Evolutionary conservation across 2,329 filamentous ascomycete genomes (phyloP).

Genomic region (Phaeophleospora eucalypticola): DNA sequence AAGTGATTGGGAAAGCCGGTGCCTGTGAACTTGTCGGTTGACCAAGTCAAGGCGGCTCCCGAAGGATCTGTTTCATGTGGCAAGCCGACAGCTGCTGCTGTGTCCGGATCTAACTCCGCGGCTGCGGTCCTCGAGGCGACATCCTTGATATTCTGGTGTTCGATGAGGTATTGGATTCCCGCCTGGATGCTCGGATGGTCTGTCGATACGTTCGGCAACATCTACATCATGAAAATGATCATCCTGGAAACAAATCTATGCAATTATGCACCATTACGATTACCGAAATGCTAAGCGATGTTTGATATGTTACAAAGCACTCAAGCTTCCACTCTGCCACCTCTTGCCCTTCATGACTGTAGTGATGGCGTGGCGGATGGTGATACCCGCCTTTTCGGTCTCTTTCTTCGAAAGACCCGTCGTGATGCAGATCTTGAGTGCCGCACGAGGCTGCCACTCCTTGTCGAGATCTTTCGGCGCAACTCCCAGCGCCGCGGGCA

Average conservation of each 20-base stretch:
- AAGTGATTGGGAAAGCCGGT: conserved; percentile 4
- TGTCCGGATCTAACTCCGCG: no score
- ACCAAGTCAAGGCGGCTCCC: background rate
- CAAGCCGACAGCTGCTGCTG: background rate
- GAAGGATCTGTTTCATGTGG: background rate
- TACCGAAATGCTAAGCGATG: background rate
- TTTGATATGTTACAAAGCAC: background rate
- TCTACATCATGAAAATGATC: no score
- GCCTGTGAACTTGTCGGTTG: background rate
- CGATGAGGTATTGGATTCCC: background rate
- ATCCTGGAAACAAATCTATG: no score
- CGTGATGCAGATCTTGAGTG: conserved; percentile 87
- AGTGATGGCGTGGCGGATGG: conserved; percentile 86
- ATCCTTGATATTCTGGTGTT: background rate
- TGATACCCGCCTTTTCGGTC: conserved; percentile 85
- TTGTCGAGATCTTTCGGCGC: conserved; percentile 58
- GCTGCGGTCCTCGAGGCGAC: no score
- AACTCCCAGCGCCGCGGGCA: conserved; percentile 58
- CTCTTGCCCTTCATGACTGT: conserved; percentile 67
- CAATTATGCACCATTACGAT: background rate
- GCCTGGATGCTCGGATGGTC: background rate
- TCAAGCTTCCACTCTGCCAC: conserved; percentile 23
- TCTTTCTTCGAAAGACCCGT: conserved; percentile 88
- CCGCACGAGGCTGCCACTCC: conserved; percentile 67
- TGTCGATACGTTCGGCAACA: background rate